Conservation (phyloP, 495 filamentous ascomycete genomes). For the Annulohypoxylon stygium region DNA sequence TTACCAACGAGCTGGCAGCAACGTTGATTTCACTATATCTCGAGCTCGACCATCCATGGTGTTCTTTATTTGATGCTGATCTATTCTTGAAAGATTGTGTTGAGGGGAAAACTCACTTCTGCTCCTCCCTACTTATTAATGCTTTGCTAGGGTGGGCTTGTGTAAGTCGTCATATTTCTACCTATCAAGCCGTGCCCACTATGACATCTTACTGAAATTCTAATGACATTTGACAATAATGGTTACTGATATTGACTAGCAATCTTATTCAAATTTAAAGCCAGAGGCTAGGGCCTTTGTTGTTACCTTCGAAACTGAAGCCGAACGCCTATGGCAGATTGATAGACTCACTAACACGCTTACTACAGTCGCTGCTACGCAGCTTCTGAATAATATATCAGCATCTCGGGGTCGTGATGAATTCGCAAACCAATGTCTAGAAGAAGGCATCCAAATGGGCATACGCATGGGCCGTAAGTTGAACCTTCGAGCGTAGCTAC, state of each 20-base stretch:
- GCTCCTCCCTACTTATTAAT: conserved; percentile 39
- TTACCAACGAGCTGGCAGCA: conserved; percentile 39
- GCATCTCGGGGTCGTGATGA: conserved; percentile 39
- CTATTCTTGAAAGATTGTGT: conserved; percentile 45
- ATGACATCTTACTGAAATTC: background rate
- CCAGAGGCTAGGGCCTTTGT: conserved; percentile 30
- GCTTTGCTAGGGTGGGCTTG: conserved; percentile 41
- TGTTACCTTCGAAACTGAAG: conserved; percentile 34
- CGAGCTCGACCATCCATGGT: conserved; percentile 42
- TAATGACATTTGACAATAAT: background rate
- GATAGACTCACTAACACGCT: conserved; percentile 41
- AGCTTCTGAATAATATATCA: conserved; percentile 36
- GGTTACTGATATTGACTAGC: conserved; percentile 31
- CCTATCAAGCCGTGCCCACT: background rate
- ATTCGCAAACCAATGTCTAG: conserved; percentile 34
- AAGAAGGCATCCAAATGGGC: conserved; percentile 45
- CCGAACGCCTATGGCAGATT: conserved; percentile 30
- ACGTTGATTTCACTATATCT: conserved; percentile 43
- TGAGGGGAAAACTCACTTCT: conserved; percentile 37
- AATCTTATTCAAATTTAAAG: conserved; percentile 40
- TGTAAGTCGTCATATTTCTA: conserved; percentile 27
- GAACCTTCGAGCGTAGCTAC: background rate
- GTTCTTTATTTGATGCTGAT: conserved; percentile 46
- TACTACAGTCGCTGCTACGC: conserved; percentile 34
- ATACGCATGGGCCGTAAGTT: conserved; percentile 48